Evolutionary conservation across 164 flowering plant genomes (phyloP), one percentile per base, ranked within the genome.

Genomic region (Umbellularia californica): DNA sequence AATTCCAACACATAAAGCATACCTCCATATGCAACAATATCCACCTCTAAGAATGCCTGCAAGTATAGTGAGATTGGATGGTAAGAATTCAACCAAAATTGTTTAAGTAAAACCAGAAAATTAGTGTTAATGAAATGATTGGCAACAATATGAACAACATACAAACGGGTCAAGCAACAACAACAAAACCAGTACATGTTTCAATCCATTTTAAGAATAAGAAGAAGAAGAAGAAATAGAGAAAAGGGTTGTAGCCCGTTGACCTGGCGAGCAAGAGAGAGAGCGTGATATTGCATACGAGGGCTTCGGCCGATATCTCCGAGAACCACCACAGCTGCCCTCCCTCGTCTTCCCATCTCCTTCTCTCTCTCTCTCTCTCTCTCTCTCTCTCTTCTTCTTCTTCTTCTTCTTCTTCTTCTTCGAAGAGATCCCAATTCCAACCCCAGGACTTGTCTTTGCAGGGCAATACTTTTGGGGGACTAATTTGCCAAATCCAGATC

Each of bases 301-400:
- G 99, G 99, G 76, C 98, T 93, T n/a, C 96, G 93, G 14, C 98
- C 98, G 3, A 95, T 69, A 75, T 95, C 98, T 0, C 99, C 99
- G 1, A 93, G 86, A 58, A 92, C 98, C 27, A 93, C 96, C 70
- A 95, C 91, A 3, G 92, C 92, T 10, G 94, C 99, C 70, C 98
- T 84, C 4, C 92, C 92, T 79, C 88, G 87, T 82, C 63, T 83
- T 66, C 83, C 71, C 79, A 81, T 66, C 75, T 74, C 72, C 63
- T 79, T 27, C 23, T 55, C 25, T 64, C 25, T 25, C 27, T 25
- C 1, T 25, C n/a, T n/a, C n/a, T 66, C 74, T 74, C 73, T 58
- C 80, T 27, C 22, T 55, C 25, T 64, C 0, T n/a, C 52, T 50
- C 17, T n/a, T 58, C 73, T 65, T 30, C 35, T 30, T 30, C 33